Evolutionary conservation across 164 flowering plant species (phyloP).

Genomic region (Sextonia rubra): DNA sequence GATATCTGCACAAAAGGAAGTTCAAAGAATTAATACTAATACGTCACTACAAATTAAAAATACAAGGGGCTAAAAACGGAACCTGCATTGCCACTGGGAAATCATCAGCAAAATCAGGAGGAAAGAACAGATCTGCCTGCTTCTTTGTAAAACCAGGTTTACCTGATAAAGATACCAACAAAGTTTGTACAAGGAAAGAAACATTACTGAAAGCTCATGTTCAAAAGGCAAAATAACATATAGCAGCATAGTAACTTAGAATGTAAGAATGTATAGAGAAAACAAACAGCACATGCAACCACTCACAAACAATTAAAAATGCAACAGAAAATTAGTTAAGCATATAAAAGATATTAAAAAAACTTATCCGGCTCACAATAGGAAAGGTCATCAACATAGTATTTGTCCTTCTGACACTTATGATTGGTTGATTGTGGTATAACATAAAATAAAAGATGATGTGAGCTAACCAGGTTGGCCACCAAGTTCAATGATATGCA

Average conservation of each 20-base stretch:
- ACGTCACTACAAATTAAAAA: not conserved
- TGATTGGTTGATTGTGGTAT: not conserved
- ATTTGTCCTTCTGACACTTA: no score
- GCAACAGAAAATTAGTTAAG: not conserved
- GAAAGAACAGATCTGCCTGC: slow-evolving; percentile 98
- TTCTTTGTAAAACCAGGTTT: slow-evolving; percentile 89
- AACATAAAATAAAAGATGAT: not conserved
- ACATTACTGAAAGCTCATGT: not conserved
- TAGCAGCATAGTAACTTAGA: not conserved
- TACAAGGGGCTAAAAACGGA: not conserved
- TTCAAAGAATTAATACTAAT: slow-evolving; percentile 9
- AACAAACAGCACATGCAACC: not conserved
- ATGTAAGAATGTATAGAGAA: not conserved
- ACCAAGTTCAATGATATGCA: slow-evolving; percentile 98
- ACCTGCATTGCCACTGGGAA: slow-evolving; percentile 99
- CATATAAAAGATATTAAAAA: not conserved
- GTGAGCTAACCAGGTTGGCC: slow-evolving; percentile 81
- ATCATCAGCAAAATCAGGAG: slow-evolving; percentile 99
- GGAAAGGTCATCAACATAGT: not conserved
- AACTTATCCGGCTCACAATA: not conserved
- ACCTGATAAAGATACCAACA: slow-evolving; percentile 41
- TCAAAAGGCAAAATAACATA: not conserved
- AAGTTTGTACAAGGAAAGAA: not conserved
- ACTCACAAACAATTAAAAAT: not conserved
- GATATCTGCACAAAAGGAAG: slow-evolving; percentile 67